Base-by-base conservation (phyloP, 2,329 filamentous ascomycete species). In the Penicillium sp. region DNA sequence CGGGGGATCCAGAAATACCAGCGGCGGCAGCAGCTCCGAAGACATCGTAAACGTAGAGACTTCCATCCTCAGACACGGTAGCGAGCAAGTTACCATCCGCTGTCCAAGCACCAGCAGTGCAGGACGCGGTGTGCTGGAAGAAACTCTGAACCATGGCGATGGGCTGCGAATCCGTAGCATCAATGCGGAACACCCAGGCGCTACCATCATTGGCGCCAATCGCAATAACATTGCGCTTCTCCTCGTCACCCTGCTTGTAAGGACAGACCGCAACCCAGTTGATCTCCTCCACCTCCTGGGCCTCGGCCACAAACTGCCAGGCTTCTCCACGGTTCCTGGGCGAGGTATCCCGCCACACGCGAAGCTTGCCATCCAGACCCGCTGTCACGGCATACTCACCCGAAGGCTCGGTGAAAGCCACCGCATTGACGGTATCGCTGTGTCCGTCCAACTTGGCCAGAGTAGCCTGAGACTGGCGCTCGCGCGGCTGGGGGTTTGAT, bases 171-270 rank as follows among this genome's bases (percentile, higher is more conserved):
- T 91, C 88, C 58, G 83, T 82, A 33, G 86, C 81, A 76, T 93
- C 89, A 72, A 98, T 85, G n/a, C 88, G 89, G 81, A 97, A 97
- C 10, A 99, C 90, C 95, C 95, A 99, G 45, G 97, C 93, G 56
- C 89, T 93, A 59, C 95, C 95, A 75, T 99, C 93, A 38, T 86
- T 91, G 37, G 93, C 93, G 60, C 95, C 95, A 8, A 99, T 81
- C 0, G 95, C 95, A 65, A 99, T 75, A 9, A 92, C 88, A 79
- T 97, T 96, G 63, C 90, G 86, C 74, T 91, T 87, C 6, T 83
- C 80, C 38, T 79, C 76, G 4, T 73, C 70, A 1, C 71, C 74
- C 44, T 70, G 64, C 45, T 13, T 88, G 78, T 64, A 89, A 83
- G 93, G 93, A 74, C 91, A 96, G 0, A 92, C 80, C 0, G 83